Evolutionary conservation across 2,329 filamentous ascomycete genomes (phyloP).

Genomic region (Aspergillus alliaceus): DNA sequence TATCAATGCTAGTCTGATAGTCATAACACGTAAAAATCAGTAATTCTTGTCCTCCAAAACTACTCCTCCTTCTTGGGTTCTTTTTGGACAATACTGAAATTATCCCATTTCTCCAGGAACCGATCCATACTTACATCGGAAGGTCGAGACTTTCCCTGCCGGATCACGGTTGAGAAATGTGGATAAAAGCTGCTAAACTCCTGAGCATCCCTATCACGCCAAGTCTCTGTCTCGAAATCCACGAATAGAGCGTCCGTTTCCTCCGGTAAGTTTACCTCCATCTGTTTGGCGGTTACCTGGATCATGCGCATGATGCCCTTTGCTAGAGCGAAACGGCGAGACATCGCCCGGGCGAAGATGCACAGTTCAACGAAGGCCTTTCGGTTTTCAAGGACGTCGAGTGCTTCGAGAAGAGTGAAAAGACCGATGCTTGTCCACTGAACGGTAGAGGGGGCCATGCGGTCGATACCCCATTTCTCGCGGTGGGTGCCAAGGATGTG

Average conservation of each 20-base stretch:
- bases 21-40: not conserved
- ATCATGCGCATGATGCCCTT: slow-evolving; percentile 30
- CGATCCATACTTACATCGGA: slow-evolving; percentile 20
- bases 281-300: slow-evolving; percentile 25
- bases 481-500: slow-evolving; percentile 25
- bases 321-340: slow-evolving; percentile 25
- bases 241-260: slow-evolving; percentile 25
- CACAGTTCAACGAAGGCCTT: slow-evolving; percentile 29
- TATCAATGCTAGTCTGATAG: not conserved
- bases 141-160: slow-evolving; percentile 4
- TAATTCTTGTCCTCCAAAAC: not conserved
- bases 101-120: slow-evolving; percentile 32
- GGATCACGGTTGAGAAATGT: slow-evolving; percentile 17
- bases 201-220: slow-evolving; percentile 15
- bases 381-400: slow-evolving; percentile 22
- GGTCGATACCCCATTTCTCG: slow-evolving; percentile 30
- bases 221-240: slow-evolving; percentile 20
- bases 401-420: slow-evolving; percentile 27
- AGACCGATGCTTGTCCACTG: slow-evolving; percentile 28
- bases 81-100: slow-evolving; percentile 10
- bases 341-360: slow-evolving; percentile 22
- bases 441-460: slow-evolving; percentile 24
- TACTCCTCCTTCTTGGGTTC: not conserved
- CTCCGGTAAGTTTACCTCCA: slow-evolving; percentile 21
- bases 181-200: slow-evolving; percentile 29